These are phyloP conservation scores for Chalaropsis thielavioides DNA, from an alignment of 2,329 filamentous ascomycete genomes.

Conservation along the genomic window DNA sequence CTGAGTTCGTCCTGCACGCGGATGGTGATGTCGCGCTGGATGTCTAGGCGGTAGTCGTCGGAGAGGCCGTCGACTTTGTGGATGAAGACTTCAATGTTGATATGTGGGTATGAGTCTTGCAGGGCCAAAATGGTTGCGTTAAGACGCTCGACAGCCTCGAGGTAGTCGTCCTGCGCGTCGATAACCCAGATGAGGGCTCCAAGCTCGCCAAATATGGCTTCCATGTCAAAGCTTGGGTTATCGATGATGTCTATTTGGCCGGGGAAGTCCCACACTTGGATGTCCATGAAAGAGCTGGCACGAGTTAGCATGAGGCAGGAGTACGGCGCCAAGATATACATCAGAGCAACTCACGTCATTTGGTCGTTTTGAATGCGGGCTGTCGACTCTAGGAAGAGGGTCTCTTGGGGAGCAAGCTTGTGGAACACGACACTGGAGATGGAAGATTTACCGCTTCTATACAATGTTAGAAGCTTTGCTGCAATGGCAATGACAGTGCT, in stretches of 20 bases:
- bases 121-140: constrained; percentile 82
- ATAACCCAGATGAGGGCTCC: constrained; percentile 97
- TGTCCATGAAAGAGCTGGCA: constrained; percentile 90
- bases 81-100: constrained; percentile 97
- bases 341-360: constrained; percentile 56
- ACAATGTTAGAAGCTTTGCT: constrained; percentile 3
- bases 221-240: constrained; percentile 76
- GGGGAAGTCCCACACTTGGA: constrained; percentile 95
- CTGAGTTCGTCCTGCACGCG: constrained; percentile 91
- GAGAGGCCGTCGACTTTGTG: constrained; percentile 98
- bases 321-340: neutral
- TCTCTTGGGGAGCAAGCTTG: constrained; percentile 91
- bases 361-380: constrained; percentile 87
- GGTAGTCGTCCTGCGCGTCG: constrained; percentile 94
- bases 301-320: constrained; percentile 19
- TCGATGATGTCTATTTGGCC: constrained; percentile 84
- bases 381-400: constrained; percentile 87
- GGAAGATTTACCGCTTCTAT: constrained; percentile 91
- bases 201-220: constrained; percentile 85
- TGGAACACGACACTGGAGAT: constrained; percentile 99
- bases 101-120: constrained; percentile 67
- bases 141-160: constrained; percentile 74
- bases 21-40: constrained; percentile 91
- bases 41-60: constrained; percentile 91
- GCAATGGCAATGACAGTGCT: too few relatives aligned